phyloP scores from a whole-genome alignment of 176 grass and related monocot genomes.

The Tuctoria greenei region DNA sequence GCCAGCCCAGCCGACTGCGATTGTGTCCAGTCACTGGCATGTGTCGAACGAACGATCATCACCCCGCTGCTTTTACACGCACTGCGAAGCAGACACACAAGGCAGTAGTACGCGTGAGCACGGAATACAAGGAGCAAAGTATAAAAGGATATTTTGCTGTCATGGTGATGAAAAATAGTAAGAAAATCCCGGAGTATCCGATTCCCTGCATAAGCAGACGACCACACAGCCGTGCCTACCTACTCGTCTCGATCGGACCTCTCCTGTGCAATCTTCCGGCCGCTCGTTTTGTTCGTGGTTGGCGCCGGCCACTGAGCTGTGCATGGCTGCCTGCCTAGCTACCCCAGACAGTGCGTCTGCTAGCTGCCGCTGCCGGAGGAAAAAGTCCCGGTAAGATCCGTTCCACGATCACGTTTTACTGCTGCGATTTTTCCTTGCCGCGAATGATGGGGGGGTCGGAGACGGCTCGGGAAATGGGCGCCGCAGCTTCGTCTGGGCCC shows the following conservation, averaged over 20 bases:
- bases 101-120: no score
- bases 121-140: not conserved
- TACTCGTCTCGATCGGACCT: no score
- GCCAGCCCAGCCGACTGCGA: no score
- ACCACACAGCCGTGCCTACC: not conserved
- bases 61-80: no score
- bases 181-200: not conserved
- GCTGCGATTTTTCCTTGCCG: slow-evolving; percentile 15
- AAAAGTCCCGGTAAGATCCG: not conserved
- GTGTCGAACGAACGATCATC: no score
- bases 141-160: not conserved
- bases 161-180: not conserved
- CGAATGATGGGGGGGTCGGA: slow-evolving; percentile 27
- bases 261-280: slow-evolving; percentile 13
- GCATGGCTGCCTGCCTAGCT: not conserved
- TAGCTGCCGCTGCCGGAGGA: not conserved
- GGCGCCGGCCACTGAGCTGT: slow-evolving; percentile 7
- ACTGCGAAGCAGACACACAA: no score
- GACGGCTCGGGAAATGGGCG: slow-evolving; percentile 20
- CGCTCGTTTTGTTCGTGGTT: slow-evolving; percentile 19
- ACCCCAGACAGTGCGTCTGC: slow-evolving; percentile 6
- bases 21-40: not conserved
- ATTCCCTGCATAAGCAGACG: not conserved
- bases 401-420: slow-evolving; percentile 16
- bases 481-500: slow-evolving; percentile 10